These are phyloP conservation scores for Pleurotus eryngii DNA, from an alignment of 768 basidiomycete genomes.

Conservation along the genomic window DNA sequence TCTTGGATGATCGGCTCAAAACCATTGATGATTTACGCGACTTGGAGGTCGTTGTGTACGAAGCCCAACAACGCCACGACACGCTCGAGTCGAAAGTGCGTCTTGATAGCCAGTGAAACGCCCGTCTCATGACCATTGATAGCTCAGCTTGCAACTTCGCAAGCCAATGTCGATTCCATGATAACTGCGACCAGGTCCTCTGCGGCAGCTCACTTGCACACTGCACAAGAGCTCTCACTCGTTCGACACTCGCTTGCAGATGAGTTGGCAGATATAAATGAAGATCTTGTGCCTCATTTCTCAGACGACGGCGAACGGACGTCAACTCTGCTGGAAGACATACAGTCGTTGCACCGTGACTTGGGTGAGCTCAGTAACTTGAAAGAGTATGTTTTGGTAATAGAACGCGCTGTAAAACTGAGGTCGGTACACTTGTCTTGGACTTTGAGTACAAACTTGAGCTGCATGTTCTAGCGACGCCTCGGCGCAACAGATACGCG, in stretches of 20 bases:
- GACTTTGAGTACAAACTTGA: neutral
- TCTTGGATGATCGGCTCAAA: conserved; percentile 44
- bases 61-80: conserved; percentile 37
- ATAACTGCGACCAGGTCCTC: conserved; percentile 45
- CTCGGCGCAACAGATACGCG: conserved; percentile 51
- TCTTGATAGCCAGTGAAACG: conserved; percentile 14
- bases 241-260: conserved; percentile 75
- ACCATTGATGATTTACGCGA: conserved; percentile 49
- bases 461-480: conserved; percentile 42
- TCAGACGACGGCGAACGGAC: conserved; percentile 42
- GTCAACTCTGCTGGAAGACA: conserved; percentile 74
- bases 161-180: conserved; percentile 41
- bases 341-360: conserved; percentile 75
- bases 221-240: conserved; percentile 74
- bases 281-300: conserved; percentile 58
- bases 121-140: conserved; percentile 34
- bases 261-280: conserved; percentile 65
- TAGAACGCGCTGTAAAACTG: conserved; percentile 66
- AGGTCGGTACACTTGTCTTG: conserved; percentile 46
- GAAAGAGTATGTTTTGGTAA: conserved; percentile 69
- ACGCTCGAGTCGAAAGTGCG: conserved; percentile 46
- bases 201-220: conserved; percentile 48
- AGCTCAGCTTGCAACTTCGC: conserved; percentile 60
- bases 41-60: conserved; percentile 40
- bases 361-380: conserved; percentile 76